Percentiles rank a stretch among this genome's conserved stretches.
Evolutionary conservation across 1,284 basidiomycete genomes (phyloP).

Genomic region (Pseudozyma thailandica): DNA sequence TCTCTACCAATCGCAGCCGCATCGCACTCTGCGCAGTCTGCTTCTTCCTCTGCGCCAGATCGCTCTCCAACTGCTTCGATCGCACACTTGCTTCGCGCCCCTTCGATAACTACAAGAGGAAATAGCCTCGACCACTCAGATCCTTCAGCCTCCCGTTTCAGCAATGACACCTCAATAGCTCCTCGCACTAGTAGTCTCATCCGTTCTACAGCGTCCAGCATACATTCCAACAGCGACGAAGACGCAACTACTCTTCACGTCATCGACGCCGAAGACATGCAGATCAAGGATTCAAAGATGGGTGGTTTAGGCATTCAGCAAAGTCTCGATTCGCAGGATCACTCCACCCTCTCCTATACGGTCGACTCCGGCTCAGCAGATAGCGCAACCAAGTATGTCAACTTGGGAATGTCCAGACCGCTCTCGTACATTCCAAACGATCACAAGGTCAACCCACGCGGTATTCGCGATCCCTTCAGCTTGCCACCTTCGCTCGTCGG

Average conservation of each 20-base stretch:
- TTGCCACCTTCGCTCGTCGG: conserved; percentile 34
- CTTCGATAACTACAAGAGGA: conserved; percentile 9
- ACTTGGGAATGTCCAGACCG: conserved; percentile 36
- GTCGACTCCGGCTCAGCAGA: conserved; percentile 16
- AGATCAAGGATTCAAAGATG: background rate
- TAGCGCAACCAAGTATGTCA: conserved; percentile 12
- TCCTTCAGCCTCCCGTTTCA: conserved; percentile 7
- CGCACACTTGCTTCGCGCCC: conserved; percentile 18
- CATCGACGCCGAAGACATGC: conserved; percentile 1
- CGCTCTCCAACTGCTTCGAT: conserved; percentile 20
- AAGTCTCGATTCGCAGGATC: conserved; percentile 21
- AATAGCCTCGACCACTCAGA: conserved; percentile 11
- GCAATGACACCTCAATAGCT: conserved; percentile 10
- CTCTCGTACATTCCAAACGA: conserved; percentile 35
- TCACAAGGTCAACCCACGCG: conserved; percentile 43
- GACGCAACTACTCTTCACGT: conserved; percentile 2
- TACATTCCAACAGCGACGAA: conserved; percentile 7
- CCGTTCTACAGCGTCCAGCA: conserved; percentile 2
- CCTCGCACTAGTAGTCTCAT: conserved; percentile 29
- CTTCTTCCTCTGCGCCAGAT: conserved; percentile 7
- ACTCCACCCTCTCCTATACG: conserved; percentile 25
- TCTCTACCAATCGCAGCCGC: background rate
- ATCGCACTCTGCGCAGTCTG: conserved; percentile 7
- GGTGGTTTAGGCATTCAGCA: conserved; percentile 1
- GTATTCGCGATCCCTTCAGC: conserved; percentile 31